Conservation (phyloP, 331 rosid genomes). For the Cucumis variabilis region DNA sequence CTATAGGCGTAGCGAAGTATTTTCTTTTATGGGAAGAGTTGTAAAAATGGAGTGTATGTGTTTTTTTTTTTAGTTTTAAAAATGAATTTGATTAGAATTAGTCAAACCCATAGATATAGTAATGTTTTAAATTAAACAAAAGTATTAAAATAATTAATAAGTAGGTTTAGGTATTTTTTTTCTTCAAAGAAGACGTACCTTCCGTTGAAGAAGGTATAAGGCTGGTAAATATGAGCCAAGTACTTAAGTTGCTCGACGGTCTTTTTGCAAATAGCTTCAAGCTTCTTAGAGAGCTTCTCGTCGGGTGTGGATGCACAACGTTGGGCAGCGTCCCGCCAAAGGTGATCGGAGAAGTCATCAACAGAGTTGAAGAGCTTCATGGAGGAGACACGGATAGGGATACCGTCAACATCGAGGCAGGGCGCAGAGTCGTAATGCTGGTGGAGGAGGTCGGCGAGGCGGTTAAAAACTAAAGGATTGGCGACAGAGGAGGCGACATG, state of each 20-base stretch:
- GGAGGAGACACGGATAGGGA: conserved; percentile 74
- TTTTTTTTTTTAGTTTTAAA: too few species aligned
- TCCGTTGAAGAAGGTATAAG: conserved; percentile 95
- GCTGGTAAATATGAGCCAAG: conserved; percentile 86
- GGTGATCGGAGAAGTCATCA: conserved; percentile 83
- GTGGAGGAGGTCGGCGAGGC: conserved; percentile 64
- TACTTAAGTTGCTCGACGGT: conserved; percentile 89
- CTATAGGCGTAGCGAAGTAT: too few species aligned
- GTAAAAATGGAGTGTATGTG: not conserved
- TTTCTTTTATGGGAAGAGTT: too few species aligned
- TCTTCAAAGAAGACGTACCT: conserved; percentile 49
- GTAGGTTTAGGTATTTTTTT: not conserved
- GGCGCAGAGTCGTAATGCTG: conserved; percentile 80
- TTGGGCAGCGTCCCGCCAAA: conserved; percentile 75
- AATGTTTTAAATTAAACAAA: not conserved
- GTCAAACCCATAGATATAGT: too few species aligned
- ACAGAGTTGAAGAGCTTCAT: conserved; percentile 82
- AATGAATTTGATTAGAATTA: not conserved
- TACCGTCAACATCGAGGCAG: conserved; percentile 68
- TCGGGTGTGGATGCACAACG: conserved; percentile 57
- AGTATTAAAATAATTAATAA: too few species aligned
- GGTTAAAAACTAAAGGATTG: conserved; percentile 76
- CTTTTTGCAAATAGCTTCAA: conserved; percentile 73
- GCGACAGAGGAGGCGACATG: conserved; percentile 91
- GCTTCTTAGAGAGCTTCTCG: conserved; percentile 61